Percentiles rank a stretch among this genome's conserved stretches.
Conservation (phyloP, 1,139 yeast genomes). For the Diutina ranongensis region DNA sequence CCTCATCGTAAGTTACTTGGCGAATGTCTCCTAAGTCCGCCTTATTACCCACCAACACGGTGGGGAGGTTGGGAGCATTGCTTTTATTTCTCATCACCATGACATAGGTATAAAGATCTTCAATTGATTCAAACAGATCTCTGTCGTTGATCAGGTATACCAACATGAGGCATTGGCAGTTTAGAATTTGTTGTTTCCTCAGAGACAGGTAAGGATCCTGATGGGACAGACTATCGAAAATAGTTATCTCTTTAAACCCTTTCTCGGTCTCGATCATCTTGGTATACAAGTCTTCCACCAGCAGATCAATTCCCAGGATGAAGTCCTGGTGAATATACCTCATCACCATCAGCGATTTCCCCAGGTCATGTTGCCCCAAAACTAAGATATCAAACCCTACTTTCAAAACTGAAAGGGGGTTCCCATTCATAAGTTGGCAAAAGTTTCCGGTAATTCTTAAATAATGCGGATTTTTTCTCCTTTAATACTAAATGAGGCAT, state of each 20-base stretch:
- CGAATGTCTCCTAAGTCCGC: neutral
- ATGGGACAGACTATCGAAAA: slow-evolving; percentile 21
- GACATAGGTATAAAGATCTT: neutral
- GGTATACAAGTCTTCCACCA: slow-evolving; percentile 21
- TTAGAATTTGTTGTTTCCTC: neutral
- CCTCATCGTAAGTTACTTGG: neutral
- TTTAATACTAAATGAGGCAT: no score
- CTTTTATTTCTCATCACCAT: neutral
- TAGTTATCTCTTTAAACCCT: slow-evolving; percentile 16
- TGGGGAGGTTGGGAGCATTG: neutral
- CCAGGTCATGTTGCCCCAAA: slow-evolving; percentile 19
- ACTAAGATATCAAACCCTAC: slow-evolving; percentile 23
- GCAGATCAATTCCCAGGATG: slow-evolving; percentile 15
- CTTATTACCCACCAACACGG: slow-evolving; percentile 2
- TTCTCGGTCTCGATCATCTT: slow-evolving; percentile 14
- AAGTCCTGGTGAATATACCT: slow-evolving; percentile 16
- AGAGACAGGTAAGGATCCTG: slow-evolving; percentile 9
- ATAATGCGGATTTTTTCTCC: neutral
- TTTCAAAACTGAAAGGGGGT: slow-evolving; percentile 15
- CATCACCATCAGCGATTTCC: slow-evolving; percentile 21
- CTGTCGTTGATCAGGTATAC: neutral
- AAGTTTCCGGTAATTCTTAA: no score
- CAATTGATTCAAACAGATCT: neutral
- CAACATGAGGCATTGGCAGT: neutral
- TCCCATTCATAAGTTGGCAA: slow-evolving; percentile 9